These are phyloP conservation scores for Heterobasidion occidentale DNA, from an alignment of 1,284 basidiomycete species.

Conservation along the genomic window DNA sequence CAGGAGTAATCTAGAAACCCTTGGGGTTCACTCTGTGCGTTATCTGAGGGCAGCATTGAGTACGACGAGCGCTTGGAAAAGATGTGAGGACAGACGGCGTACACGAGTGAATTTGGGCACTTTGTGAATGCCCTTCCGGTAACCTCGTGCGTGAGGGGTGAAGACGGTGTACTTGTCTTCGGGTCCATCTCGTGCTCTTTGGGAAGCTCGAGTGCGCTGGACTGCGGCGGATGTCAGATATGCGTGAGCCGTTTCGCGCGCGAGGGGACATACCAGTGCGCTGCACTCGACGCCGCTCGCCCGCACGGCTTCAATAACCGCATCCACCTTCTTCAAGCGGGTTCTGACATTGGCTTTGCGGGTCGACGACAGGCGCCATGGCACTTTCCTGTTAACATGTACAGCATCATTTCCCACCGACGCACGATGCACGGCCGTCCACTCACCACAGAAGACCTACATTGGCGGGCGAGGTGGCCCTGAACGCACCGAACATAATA, in stretches of 20 bases:
- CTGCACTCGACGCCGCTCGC: constrained; percentile 73
- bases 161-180: constrained; percentile 94
- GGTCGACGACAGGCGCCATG: constrained; percentile 86
- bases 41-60: constrained; percentile 36
- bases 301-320: constrained; percentile 84
- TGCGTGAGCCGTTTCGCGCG: neutral
- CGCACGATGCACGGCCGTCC: neutral
- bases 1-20: constrained; percentile 61
- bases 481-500: constrained; percentile 73
- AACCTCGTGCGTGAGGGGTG: constrained; percentile 61
- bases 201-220: constrained; percentile 67
- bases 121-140: constrained; percentile 94
- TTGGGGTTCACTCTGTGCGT: constrained; percentile 82
- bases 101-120: constrained; percentile 93
- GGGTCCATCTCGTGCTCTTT: constrained; percentile 86
- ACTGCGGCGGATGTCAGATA: constrained; percentile 27
- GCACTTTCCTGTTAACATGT: constrained; percentile 70
- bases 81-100: constrained; percentile 20
- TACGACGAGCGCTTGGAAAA: neutral
- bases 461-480: constrained; percentile 54
- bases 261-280: constrained; percentile 52
- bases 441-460: constrained; percentile 76
- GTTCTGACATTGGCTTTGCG: constrained; percentile 88
- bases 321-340: constrained; percentile 88
- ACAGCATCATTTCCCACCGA: neutral